Base-by-base conservation (phyloP, 768 basidiomycete genomes). In the Trametes cingulata region DNA sequence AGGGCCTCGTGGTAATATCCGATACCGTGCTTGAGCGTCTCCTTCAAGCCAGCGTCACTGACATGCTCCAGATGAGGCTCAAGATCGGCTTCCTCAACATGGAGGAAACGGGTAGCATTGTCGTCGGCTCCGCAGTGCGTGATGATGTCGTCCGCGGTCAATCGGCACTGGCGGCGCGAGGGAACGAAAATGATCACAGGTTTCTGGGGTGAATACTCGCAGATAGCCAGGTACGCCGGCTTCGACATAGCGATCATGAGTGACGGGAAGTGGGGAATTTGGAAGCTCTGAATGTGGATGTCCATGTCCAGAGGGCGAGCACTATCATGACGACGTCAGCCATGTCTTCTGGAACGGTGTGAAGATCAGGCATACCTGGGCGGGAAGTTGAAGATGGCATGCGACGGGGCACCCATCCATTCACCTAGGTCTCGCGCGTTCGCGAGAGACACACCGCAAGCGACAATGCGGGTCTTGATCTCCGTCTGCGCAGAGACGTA, bases 171-270 rank as follows among this genome's bases (percentile, higher is more conserved):
- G 54, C 93, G 87, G 19, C 96, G 83, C 19, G 93, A 94, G 0
- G 94, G 90, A 0, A 98, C 96, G 61, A 98, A 98, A 62, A 92
- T 76, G 67, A 98, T 89, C 63, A 94, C 92, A 0, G 95, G 95
- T 67, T 91, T 92, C 4, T 84, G 80, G 0, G 86, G 82, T 0
- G 97, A 88, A 64, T 94, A 87, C 69, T 99, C 96, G 43, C 87
- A 77, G 61, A 98, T 90, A 29, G 95, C 88, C 7, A 98, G 84
- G 72, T 98, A 98, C 0, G 96, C 92, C 0, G 97, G 97, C 71
- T 98, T 98, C 9, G 95, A 95, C 97, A 99, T 98, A 45, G 95
- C 84, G 60, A 98, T 93, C 96, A 99, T 98, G 41, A 99, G 79
- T 0, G 95, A 97, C 0, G 97, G 95, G 85, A 96, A 97, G 70